Evolutionary conservation across 2,329 filamentous ascomycete species (phyloP), one percentile per base, ranked within the genome.

Genomic region (Penicillium fuscoglaucum): DNA sequence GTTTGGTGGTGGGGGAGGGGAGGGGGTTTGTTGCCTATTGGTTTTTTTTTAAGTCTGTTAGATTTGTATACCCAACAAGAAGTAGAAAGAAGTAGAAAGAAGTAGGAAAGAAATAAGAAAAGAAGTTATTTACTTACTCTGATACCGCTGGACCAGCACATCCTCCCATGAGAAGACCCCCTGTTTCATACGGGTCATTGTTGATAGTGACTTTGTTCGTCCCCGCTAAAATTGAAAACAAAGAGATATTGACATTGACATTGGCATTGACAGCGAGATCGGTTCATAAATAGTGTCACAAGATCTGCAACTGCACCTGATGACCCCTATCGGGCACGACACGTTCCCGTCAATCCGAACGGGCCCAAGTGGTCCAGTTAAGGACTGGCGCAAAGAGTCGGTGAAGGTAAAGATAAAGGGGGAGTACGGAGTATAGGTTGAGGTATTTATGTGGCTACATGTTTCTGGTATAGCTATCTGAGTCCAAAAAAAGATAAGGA

Each of bases 111-210:
- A 39, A 21, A 15, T 29, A 29, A 29, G 29, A 26, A 50, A 24
- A 21, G 9, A 24, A 12, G 31, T 7, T 21, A 70, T 28, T 44
- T 26, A n/a, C 71, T 64, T 51, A 76, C 74, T 74, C 57, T 74
- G 72, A 61, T 75, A 76, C 57, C 73, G 72, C 51, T 76, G 73
- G 29, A 71, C 68, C 41, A 76, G 62, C 12, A 76, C 74, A 67
- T 76, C 74, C 61, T 76, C 74, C 74, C 74, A 76, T 7, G 72
- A 76, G 60, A 76, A 76, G 2, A 76, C 69, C 0, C 74, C 74
- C 40, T 68, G 67, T 55, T 72, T 76, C 40, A 68, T 68, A 51
- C 69, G 70, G 19, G 72, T 67, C 74, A 76, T 76, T 57, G 43
- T 48, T 19, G 13, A 37, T 46, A 39, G 15, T 15, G 7, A 13